A percentile compares a stretch with the other conserved stretches of the same genome.
phyloP scores from a whole-genome alignment of 169 alveolate genomes.

The Plasmodium knowlesi region DNA sequence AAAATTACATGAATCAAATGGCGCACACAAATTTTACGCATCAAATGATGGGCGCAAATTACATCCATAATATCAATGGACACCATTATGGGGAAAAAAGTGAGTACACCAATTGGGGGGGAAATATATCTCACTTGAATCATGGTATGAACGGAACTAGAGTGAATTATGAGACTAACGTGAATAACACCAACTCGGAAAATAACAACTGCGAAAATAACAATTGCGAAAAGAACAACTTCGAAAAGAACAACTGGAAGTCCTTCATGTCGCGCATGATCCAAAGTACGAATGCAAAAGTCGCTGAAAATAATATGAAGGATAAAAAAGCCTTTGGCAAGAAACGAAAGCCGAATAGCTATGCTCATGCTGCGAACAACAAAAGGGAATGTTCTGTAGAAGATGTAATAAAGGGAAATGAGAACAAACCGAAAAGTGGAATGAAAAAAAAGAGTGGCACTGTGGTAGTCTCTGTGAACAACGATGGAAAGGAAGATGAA shows the following conservation, averaged over 20 bases:
- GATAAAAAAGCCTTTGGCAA: background rate
- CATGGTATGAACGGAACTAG: background rate
- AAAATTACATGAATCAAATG: background rate
- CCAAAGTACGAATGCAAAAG: background rate
- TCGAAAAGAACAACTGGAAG: background rate
- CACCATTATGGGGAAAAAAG: background rate
- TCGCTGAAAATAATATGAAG: background rate
- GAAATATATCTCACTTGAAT: background rate
- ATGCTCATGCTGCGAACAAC: background rate
- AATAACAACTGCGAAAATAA: background rate
- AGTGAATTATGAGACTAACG: background rate
- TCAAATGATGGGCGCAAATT: background rate
- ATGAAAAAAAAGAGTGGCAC: background rate
- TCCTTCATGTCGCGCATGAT: background rate
- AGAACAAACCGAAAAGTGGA: background rate
- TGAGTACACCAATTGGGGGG: background rate
- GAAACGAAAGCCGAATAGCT: background rate
- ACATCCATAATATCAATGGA: background rate
- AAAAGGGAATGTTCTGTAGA: background rate
- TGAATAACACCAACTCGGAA: background rate
- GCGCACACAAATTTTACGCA: too few species aligned
- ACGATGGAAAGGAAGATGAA: background rate
- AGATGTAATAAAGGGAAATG: too few species aligned
- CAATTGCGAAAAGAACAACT: too few species aligned
- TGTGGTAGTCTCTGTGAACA: background rate